Evolutionary conservation across 179 eudicot genomes (phyloP), one percentile per base, ranked within the genome.

Genomic region (Beta macrorhiza): DNA sequence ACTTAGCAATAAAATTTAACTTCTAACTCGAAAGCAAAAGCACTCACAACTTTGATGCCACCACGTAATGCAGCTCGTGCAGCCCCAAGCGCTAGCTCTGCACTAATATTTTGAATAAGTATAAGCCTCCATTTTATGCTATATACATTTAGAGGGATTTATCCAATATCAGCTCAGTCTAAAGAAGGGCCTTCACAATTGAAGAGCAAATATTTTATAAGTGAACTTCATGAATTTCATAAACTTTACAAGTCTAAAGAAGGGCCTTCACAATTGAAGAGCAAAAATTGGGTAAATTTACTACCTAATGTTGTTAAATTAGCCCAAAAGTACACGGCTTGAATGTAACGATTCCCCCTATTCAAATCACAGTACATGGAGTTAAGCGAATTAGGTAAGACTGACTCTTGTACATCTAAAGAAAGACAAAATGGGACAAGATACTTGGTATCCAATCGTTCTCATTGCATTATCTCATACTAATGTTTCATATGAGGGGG

Each of bases 51-150:
- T 74, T 89, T 84, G 82, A 94, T 90, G 77, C 98, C 98, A 79
- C 89, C 92, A 3, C 47, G 53, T 76, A 94, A 80, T 73, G 98
- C 98, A 81, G 98, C 98, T 70, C 86, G 84, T 42, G 98, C 98
- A 84, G 97, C 97, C 87, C 90, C 93, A 83, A 91, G 77, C n/a
- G 97, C 97, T 69, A 93, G 75, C 86, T 94, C 94, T 74, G 91
- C 90, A 86, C 98, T 94, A 76, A 80, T 47, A 45, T 7, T 13
- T 75, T 14, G 32, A 79, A 61, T 37, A 44, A 52, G 7, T 2
- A 5, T 76, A 52, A 80, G 13, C 55, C 53, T 68, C 20, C 25
- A 6, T 49, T 56, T 61, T 37, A 20, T 10, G 25, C 55, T 3
- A 49, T 29, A n/a, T 17, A 29, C 32, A 29, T 29, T 29, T 29